Conservation (phyloP, 1,284 basidiomycete species). For the Anthracocystis panici-leucophaei region DNA sequence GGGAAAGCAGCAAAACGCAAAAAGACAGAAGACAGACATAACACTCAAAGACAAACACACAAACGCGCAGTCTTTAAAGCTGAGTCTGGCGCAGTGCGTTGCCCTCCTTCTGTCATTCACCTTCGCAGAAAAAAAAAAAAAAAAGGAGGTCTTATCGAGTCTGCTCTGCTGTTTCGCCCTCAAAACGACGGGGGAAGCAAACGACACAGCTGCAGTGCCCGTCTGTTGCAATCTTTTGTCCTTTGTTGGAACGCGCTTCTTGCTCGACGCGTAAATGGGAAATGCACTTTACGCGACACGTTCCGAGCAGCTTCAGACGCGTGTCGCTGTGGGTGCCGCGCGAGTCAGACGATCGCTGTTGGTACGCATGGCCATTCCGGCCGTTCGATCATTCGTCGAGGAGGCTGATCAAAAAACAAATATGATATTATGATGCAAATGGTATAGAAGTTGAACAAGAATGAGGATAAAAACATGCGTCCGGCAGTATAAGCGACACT, state of each 20-base stretch:
- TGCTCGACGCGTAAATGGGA: conserved; percentile 42
- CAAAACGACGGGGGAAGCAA: background rate
- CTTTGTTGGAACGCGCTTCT: conserved; percentile 15
- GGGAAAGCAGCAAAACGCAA: background rate
- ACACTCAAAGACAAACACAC: background rate
- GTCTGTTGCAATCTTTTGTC: background rate
- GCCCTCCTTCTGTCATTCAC: background rate
- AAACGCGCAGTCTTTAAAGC: background rate
- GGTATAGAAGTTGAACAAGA: conserved; percentile 9
- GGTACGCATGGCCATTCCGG: too few relatives aligned
- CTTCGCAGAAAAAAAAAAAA: background rate
- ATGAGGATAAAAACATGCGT: conserved; percentile 3
- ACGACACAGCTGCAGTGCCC: conserved; percentile 36
- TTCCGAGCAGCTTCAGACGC: background rate
- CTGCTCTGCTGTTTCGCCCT: conserved; percentile 1
- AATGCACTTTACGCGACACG: conserved; percentile 45
- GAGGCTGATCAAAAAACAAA: background rate
- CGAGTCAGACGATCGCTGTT: background rate
- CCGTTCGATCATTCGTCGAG: too few relatives aligned
- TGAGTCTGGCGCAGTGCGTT: background rate
- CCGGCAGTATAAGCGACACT: background rate
- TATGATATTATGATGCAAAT: background rate
- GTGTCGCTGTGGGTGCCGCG: background rate
- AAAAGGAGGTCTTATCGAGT: background rate
- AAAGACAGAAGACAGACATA: background rate